Conservation (phyloP, 2,329 filamentous ascomycete species). For the Clonostachys sp. region DNA sequence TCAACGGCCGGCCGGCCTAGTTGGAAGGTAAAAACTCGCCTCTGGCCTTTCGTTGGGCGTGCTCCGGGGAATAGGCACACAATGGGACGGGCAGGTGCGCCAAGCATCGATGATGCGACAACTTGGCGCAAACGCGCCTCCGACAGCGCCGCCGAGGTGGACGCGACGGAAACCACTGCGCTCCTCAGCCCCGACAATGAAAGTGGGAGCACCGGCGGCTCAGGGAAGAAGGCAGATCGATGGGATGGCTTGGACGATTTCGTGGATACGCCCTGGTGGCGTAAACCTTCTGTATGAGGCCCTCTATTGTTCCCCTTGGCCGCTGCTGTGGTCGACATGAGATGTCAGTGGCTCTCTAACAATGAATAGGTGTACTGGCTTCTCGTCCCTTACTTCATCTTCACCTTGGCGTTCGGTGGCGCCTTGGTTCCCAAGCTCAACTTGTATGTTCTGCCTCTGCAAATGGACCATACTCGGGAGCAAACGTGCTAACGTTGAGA, state of each 20-base stretch:
- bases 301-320: not conserved
- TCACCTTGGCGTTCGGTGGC: constrained; percentile 82
- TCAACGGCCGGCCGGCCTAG: too few species aligned
- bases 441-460: constrained; percentile 40
- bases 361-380: constrained; percentile 71
- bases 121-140: too few species aligned
- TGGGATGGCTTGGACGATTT: constrained; percentile 56
- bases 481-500: not conserved
- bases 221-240: not conserved
- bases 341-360: constrained; percentile 10
- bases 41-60: too few species aligned
- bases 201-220: too few species aligned
- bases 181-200: too few species aligned
- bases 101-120: too few species aligned
- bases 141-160: too few species aligned
- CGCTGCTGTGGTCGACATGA: not conserved
- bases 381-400: constrained; percentile 72
- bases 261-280: constrained; percentile 56
- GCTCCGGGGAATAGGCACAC: too few species aligned
- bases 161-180: too few species aligned
- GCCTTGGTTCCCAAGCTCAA: constrained; percentile 84
- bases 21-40: too few species aligned
- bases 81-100: too few species aligned
- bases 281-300: constrained; percentile 51
- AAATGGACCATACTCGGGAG: not conserved